A percentile compares a stretch with the other conserved stretches of the same genome.
phyloP scores from a whole-genome alignment of 139 green algal species.

The Chlorella vulgaris region DNA sequence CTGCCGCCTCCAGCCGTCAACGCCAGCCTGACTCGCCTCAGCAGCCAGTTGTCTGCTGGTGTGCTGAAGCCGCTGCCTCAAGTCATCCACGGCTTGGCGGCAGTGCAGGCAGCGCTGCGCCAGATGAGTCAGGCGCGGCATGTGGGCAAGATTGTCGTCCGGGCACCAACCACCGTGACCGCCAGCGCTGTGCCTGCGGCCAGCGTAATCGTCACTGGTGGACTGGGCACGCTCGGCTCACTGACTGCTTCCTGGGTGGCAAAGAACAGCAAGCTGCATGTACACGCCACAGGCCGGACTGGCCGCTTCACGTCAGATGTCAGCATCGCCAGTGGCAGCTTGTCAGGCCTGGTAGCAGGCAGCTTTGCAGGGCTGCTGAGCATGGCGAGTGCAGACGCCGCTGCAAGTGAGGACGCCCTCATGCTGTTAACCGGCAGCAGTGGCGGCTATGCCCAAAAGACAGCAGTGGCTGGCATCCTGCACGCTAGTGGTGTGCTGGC shows the following conservation, averaged over 20 bases:
- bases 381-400: conserved; percentile 41
- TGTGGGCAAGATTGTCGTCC: conserved; percentile 85
- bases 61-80: conserved; percentile 55
- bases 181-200: not conserved
- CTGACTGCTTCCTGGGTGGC: conserved; percentile 70
- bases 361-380: conserved; percentile 9
- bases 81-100: conserved; percentile 48
- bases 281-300: conserved; percentile 60
- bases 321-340: not conserved
- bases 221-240: conserved; percentile 74
- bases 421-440: conserved; percentile 65
- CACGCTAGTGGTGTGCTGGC: conserved; percentile 79
- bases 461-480: conserved; percentile 53
- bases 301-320: conserved; percentile 40
- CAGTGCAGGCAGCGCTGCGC: conserved; percentile 71
- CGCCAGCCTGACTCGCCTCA: conserved; percentile 39
- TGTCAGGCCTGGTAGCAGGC: conserved; percentile 3
- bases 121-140: conserved; percentile 87
- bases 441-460: conserved; percentile 22
- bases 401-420: conserved; percentile 23
- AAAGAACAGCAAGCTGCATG: conserved; percentile 28
- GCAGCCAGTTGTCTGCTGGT: conserved; percentile 51
- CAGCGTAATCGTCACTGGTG: conserved; percentile 66
- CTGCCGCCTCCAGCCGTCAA: conserved; percentile 63
- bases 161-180: conserved; percentile 11